A percentile compares a stretch with the other conserved stretches of the same genome.
These are phyloP conservation scores for Penicillium olsonii DNA, from an alignment of 2,329 filamentous ascomycete species.

Conservation along the genomic window DNA sequence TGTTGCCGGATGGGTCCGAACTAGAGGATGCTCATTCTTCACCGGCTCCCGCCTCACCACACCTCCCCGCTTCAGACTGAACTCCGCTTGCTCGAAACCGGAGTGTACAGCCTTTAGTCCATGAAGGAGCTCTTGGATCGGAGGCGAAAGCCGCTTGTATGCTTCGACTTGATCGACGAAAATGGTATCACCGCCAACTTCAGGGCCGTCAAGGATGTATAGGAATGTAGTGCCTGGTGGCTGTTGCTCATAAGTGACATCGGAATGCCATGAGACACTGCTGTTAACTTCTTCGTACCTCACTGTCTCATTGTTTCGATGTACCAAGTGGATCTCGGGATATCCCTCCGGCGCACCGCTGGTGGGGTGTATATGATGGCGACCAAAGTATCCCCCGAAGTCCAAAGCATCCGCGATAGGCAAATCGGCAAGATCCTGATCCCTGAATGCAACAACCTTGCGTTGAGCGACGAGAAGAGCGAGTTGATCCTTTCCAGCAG, in stretches of 20 bases:
- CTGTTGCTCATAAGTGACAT: slow-evolving; percentile 82
- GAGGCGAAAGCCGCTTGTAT: slow-evolving; percentile 74
- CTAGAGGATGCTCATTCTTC: slow-evolving; percentile 69
- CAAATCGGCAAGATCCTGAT: slow-evolving; percentile 69
- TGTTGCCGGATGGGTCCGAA: slow-evolving; percentile 48
- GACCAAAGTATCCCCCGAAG: slow-evolving; percentile 72
- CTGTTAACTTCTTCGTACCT: slow-evolving; percentile 65
- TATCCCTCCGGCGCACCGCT: slow-evolving; percentile 69
- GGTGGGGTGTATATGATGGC: slow-evolving; percentile 75
- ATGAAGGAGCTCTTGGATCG: slow-evolving; percentile 75
- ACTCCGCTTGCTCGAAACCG: slow-evolving; percentile 73
- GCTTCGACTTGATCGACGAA: slow-evolving; percentile 77
- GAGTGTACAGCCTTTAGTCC: slow-evolving; percentile 78
- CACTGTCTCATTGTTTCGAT: slow-evolving; percentile 65
- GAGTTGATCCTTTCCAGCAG: slow-evolving; percentile 35
- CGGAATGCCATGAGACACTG: slow-evolving; percentile 81
- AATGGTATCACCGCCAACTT: slow-evolving; percentile 77
- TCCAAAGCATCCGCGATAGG: slow-evolving; percentile 68
- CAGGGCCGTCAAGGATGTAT: slow-evolving; percentile 76
- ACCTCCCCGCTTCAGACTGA: slow-evolving; percentile 62
- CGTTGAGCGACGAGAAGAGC: slow-evolving; percentile 37
- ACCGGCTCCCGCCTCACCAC: slow-evolving; percentile 74
- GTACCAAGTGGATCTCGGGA: slow-evolving; percentile 74
- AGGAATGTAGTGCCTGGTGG: slow-evolving; percentile 88
- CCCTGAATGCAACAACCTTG: slow-evolving; percentile 36